phyloP scores from a whole-genome alignment of 2,329 filamentous ascomycete genomes.

The Epichloe hybrida region DNA sequence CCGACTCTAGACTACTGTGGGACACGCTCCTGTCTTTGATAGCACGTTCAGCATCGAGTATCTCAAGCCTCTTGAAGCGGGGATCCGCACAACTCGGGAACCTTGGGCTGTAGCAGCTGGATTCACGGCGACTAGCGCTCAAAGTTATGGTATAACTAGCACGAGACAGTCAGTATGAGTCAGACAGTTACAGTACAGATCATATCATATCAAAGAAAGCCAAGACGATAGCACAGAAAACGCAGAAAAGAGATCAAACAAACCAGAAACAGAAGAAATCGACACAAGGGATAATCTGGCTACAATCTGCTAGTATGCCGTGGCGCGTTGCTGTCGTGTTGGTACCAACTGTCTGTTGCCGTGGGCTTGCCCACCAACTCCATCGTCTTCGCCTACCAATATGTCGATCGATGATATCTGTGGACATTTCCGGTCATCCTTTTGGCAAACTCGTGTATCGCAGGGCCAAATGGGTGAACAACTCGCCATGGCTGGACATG shows the following conservation, averaged over 20 bases:
- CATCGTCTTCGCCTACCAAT: not conserved
- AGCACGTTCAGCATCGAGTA: slow-evolving; percentile 29
- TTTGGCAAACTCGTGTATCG: not conserved
- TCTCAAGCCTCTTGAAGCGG: slow-evolving; percentile 18
- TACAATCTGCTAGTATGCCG: slow-evolving; percentile 2
- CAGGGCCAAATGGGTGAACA: not conserved
- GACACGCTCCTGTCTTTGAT: slow-evolving; percentile 26
- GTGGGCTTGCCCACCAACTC: not conserved
- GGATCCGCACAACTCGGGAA: slow-evolving; percentile 24
- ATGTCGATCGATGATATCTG: not conserved
- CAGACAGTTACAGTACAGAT: slow-evolving; percentile 20
- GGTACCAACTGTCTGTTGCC: slow-evolving; percentile 1
- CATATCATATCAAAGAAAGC: slow-evolving; percentile 13
- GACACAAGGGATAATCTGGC: slow-evolving; percentile 25
- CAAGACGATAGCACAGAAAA: slow-evolving; percentile 61
- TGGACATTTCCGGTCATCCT: not conserved
- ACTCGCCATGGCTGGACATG: not conserved
- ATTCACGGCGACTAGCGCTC: slow-evolving; percentile 46
- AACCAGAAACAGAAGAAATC: slow-evolving; percentile 19
- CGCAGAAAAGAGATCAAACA: slow-evolving; percentile 7
- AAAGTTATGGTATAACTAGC: slow-evolving; percentile 56
- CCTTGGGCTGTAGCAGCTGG: slow-evolving; percentile 33
- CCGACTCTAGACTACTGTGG: slow-evolving; percentile 18
- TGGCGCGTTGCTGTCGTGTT: slow-evolving; percentile 25
- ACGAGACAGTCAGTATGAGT: slow-evolving; percentile 23